Conservation (phyloP, 2,329 filamentous ascomycete species). For the Pestalotiopsis sp. region DNA sequence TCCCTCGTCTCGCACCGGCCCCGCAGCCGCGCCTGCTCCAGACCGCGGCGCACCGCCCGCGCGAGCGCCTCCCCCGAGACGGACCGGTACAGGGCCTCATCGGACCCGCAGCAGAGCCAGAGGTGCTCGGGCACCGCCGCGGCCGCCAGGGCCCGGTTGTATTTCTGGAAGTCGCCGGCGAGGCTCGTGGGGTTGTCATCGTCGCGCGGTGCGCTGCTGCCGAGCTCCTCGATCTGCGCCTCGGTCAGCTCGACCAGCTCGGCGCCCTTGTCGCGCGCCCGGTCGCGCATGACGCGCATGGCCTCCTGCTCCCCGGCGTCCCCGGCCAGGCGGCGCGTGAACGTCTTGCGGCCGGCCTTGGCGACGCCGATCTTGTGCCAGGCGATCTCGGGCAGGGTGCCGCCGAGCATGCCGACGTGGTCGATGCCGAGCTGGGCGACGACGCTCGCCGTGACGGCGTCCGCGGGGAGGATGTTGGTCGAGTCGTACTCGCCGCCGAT, state of each 20-base stretch:
- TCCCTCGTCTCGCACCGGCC: slow-evolving; percentile 75
- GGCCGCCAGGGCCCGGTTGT: slow-evolving; percentile 61
- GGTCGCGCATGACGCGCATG: slow-evolving; percentile 55
- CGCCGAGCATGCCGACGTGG: slow-evolving; percentile 79
- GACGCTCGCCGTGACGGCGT: slow-evolving; percentile 69
- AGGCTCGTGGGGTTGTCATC: slow-evolving; percentile 35
- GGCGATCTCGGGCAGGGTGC: slow-evolving; percentile 77
- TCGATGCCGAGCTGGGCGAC: slow-evolving; percentile 85
- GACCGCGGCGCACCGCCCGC: slow-evolving; percentile 48
- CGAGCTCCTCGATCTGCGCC: slow-evolving; percentile 41
- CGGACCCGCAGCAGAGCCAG: slow-evolving; percentile 15
- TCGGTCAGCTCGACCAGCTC: slow-evolving; percentile 45
- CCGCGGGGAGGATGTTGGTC: slow-evolving; percentile 75
- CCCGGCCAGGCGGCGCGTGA: slow-evolving; percentile 62
- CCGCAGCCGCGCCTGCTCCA: slow-evolving; percentile 69
- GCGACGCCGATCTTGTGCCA: slow-evolving; percentile 94
- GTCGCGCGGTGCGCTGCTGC: slow-evolving; percentile 32
- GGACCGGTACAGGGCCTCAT: not conserved
- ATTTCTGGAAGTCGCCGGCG: slow-evolving; percentile 55
- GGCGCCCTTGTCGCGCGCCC: slow-evolving; percentile 60
- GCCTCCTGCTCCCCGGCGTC: slow-evolving; percentile 36
- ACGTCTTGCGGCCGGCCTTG: slow-evolving; percentile 66
- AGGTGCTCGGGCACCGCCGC: slow-evolving; percentile 62
- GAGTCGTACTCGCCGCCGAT: slow-evolving; percentile 93
- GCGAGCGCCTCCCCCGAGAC: not conserved